Percentiles rank a stretch among this genome's conserved stretches.
Evolutionary conservation across 495 filamentous ascomycete species (phyloP).

Genomic region (Pseudotulostoma volvatum): DNA sequence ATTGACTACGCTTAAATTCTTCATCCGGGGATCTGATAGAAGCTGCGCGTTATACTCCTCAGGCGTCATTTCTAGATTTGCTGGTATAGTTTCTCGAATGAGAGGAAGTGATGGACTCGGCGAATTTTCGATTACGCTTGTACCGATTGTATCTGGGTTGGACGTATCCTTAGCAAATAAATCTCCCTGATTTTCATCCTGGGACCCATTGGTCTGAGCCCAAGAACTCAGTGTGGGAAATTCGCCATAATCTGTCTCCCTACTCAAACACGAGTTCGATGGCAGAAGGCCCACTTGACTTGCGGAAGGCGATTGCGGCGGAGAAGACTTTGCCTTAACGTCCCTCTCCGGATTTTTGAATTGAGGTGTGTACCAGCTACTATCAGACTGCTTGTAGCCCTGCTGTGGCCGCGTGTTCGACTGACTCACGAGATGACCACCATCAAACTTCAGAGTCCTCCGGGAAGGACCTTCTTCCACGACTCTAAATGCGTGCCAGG

Average conservation of each 20-base stretch:
- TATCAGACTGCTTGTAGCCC: conserved; percentile 56
- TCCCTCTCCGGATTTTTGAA: conserved; percentile 26
- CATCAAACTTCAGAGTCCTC: conserved; percentile 60
- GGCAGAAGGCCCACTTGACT: conserved; percentile 1
- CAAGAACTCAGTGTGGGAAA: conserved; percentile 13
- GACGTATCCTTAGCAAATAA: background rate
- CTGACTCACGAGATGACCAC: conserved; percentile 26
- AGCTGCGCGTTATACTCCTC: conserved; percentile 83
- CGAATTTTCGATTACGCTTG: background rate
- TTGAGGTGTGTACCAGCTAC: conserved; percentile 66
- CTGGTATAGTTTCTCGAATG: conserved; percentile 5
- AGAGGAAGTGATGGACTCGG: conserved; percentile 1
- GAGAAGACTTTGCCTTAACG: background rate
- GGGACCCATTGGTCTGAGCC: background rate
- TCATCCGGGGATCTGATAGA: conserved; percentile 63
- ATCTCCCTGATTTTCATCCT: background rate
- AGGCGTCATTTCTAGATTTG: conserved; percentile 44
- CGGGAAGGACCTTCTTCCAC: conserved; percentile 65
- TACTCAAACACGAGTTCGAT: conserved; percentile 10
- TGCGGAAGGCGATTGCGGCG: conserved; percentile 1
- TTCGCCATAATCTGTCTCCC: conserved; percentile 25
- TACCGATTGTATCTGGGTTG: background rate
- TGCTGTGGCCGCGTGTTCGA: conserved; percentile 14
- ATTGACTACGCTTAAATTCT: conserved; percentile 72
- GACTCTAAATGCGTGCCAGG: conserved; percentile 71